phyloP scores from a whole-genome alignment of 1,139 yeast species.

The Saccharomyces pastorianus region DNA sequence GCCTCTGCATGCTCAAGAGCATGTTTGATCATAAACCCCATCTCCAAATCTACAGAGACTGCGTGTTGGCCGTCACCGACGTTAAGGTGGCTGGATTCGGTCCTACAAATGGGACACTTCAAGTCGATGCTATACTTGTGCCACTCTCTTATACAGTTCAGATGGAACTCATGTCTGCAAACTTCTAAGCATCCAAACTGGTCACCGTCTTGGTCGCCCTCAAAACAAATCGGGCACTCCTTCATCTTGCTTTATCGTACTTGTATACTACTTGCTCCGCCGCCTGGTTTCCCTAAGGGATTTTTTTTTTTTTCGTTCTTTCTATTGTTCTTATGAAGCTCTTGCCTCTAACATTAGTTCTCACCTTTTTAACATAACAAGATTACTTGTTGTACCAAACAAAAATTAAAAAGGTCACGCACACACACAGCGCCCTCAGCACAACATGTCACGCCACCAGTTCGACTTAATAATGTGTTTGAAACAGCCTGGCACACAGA shows the following conservation, averaged over 20 bases:
- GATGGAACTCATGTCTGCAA: slow-evolving; percentile 26
- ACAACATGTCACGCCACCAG: slow-evolving; percentile 78
- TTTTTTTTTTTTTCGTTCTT: not conserved
- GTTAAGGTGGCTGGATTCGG: slow-evolving; percentile 11
- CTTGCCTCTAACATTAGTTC: not conserved
- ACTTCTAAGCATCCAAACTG: slow-evolving; percentile 19
- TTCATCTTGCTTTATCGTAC: slow-evolving; percentile 24
- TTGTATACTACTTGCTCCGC: not conserved
- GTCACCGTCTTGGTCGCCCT: slow-evolving; percentile 18
- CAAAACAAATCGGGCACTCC: slow-evolving; percentile 27
- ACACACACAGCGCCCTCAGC: not conserved
- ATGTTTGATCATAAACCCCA: slow-evolving; percentile 12
- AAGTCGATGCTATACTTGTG: slow-evolving; percentile 21
- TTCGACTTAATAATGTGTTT: slow-evolving; percentile 78
- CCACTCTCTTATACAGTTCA: slow-evolving; percentile 27
- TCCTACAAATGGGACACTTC: slow-evolving; percentile 27
- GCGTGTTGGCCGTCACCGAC: slow-evolving; percentile 2
- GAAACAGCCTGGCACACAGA: slow-evolving; percentile 70
- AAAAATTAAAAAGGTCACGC: not conserved
- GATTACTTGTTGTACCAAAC: not conserved
- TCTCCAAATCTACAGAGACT: slow-evolving; percentile 9
- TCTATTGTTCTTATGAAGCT: not conserved
- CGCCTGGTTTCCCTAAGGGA: too few relatives aligned
- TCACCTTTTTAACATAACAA: not conserved
- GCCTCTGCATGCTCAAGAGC: slow-evolving; percentile 5